phyloP scores from a whole-genome alignment of 1,284 basidiomycete species.

The Mycosarcoma mackinlayi region DNA sequence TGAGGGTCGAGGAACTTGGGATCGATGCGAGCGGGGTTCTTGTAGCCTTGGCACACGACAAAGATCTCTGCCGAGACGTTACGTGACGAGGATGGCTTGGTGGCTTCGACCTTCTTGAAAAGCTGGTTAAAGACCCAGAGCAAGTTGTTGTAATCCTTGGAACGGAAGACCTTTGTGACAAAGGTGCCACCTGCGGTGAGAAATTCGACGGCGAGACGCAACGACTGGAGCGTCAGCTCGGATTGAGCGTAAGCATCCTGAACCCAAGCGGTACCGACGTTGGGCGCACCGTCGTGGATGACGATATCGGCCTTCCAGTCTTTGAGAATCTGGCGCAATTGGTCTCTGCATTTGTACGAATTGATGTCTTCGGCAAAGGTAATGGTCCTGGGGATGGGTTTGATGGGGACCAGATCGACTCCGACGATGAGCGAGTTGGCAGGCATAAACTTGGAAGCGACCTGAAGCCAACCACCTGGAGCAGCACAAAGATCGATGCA shows the following conservation, averaged over 20 bases:
- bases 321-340: conserved; percentile 88
- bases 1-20: conserved; percentile 97
- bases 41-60: conserved; percentile 95
- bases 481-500: conserved; percentile 98
- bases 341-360: conserved; percentile 86
- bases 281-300: conserved; percentile 99
- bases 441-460: conserved; percentile 98
- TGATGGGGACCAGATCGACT: conserved; percentile 95
- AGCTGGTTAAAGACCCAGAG: conserved; percentile 99
- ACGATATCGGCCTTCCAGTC: conserved; percentile 99
- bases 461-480: conserved; percentile 98
- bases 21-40: conserved; percentile 94
- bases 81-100: conserved; percentile 97
- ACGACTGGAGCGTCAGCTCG: conserved; percentile 93
- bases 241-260: conserved; percentile 98
- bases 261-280: conserved; percentile 99
- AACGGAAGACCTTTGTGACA: conserved; percentile 98
- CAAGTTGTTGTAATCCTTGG: conserved; percentile 97
- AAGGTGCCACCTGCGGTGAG: conserved; percentile 87
- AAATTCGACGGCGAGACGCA: conserved; percentile 97
- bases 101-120: conserved; percentile 96
- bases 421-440: conserved; percentile 93
- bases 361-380: conserved; percentile 97
- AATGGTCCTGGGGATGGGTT: conserved; percentile 90
- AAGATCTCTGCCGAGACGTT: conserved; percentile 99